Conservation (phyloP, 116 monocot genomes). For the Posidonia oceanica region DNA sequence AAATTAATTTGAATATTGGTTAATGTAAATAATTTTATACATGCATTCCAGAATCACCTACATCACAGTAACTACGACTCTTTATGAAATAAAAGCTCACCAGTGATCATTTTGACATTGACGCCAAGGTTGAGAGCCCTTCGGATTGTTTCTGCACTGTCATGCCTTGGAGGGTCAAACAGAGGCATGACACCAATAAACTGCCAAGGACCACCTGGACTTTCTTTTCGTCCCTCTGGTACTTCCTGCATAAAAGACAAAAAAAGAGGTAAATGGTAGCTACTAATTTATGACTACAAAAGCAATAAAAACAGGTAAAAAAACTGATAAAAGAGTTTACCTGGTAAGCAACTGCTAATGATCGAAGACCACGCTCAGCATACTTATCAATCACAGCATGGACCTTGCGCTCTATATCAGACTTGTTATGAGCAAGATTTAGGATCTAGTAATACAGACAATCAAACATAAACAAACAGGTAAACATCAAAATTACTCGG, state of each 20-base stretch:
- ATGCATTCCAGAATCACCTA: background rate
- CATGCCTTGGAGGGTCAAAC: conserved; percentile 90
- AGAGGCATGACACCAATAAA: conserved; percentile 82
- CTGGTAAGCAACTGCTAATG: conserved; percentile 94
- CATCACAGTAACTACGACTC: background rate
- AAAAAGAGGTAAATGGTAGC: background rate
- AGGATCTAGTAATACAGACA: conserved; percentile 45
- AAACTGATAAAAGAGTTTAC: conserved; percentile 14
- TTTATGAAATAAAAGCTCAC: conserved; percentile 12
- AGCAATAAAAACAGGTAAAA: background rate
- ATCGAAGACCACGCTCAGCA: conserved; percentile 94
- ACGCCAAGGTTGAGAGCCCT: conserved; percentile 86
- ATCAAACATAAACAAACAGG: background rate
- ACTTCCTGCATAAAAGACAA: conserved; percentile 47
- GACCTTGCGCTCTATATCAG: conserved; percentile 86
- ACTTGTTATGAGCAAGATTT: conserved; percentile 87
- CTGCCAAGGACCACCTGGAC: conserved; percentile 77
- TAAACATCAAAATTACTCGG: background rate
- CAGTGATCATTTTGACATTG: conserved; percentile 96
- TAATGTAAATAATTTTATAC: background rate
- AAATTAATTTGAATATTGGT: no score
- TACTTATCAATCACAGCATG: conserved; percentile 95
- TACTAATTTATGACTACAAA: background rate
- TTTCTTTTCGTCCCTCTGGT: conserved; percentile 75
- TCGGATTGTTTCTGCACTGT: conserved; percentile 89